These are phyloP conservation scores for Trypanosoma melophagium DNA, from an alignment of 208 protist species.

Conservation along the genomic window DNA sequence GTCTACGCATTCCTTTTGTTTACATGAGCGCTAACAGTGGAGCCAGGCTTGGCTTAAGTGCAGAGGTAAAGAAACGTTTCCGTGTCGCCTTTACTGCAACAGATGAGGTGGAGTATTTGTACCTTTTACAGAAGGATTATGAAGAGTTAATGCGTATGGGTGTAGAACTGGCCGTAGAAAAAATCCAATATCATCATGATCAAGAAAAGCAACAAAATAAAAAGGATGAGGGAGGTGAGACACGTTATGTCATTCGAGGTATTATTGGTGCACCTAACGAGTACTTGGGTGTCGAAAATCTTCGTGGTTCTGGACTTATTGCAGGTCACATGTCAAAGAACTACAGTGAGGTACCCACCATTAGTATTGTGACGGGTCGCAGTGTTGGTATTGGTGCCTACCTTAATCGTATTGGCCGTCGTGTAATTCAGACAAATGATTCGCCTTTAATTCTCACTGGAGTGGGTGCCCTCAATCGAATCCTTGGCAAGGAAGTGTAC, in stretches of 20 bases:
- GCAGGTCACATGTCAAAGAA: conserved; percentile 96
- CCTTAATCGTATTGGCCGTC: conserved; percentile 96
- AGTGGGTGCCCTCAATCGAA: conserved; percentile 85
- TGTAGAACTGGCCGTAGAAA: conserved; percentile 36
- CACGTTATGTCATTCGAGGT: conserved; percentile 87
- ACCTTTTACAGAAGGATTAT: conserved; percentile 91
- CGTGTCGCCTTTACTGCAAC: conserved; percentile 85
- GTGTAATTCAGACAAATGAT: conserved; percentile 94
- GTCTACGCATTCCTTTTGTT: conserved; percentile 91
- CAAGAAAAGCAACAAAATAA: conserved; percentile 19
- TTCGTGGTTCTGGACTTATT: conserved; percentile 95
- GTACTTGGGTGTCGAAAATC: conserved; percentile 98
- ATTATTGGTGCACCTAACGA: conserved; percentile 92
- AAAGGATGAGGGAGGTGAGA: conserved; percentile 53
- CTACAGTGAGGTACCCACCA: conserved; percentile 97
- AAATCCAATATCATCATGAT: background rate
- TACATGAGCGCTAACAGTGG: conserved; percentile 98
- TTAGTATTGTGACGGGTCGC: conserved; percentile 95
- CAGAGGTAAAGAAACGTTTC: conserved; percentile 93
- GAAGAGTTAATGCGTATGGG: conserved; percentile 32
- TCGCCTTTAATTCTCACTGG: conserved; percentile 96
- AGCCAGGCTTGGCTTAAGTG: conserved; percentile 95
- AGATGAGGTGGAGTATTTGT: conserved; percentile 94
- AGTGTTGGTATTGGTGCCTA: conserved; percentile 99
- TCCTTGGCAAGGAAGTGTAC: conserved; percentile 97